Evolutionary conservation across 1,284 basidiomycete genomes (phyloP).

Genomic region (Sporisorium scitamineum): DNA sequence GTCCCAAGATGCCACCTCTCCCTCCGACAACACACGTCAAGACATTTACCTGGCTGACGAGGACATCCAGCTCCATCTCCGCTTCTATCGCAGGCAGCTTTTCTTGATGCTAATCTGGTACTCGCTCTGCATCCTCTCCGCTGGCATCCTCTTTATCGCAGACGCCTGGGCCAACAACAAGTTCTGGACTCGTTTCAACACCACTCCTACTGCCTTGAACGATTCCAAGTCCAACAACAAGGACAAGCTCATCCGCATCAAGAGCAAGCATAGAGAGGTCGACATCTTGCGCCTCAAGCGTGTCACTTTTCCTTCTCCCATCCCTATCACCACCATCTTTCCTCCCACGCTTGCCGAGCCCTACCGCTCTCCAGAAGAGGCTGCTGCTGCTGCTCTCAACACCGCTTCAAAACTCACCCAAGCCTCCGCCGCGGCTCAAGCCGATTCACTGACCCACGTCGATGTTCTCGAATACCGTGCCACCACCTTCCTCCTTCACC

Average conservation of each 20-base stretch:
- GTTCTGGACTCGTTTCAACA: slow-evolving; percentile 48
- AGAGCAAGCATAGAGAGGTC: slow-evolving; percentile 47
- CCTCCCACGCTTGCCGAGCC: slow-evolving; percentile 25
- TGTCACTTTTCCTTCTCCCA: slow-evolving; percentile 20
- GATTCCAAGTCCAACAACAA: slow-evolving; percentile 3
- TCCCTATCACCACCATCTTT: slow-evolving; percentile 21
- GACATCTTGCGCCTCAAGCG: slow-evolving; percentile 46
- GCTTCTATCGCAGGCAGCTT: slow-evolving; percentile 37
- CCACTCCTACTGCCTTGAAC: slow-evolving; percentile 11
- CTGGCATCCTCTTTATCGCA: slow-evolving; percentile 42
- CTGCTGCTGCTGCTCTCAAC: slow-evolving; percentile 15
- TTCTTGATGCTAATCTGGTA: slow-evolving; percentile 41
- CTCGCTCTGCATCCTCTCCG: slow-evolving; percentile 38
- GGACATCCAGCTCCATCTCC: slow-evolving; percentile 47
- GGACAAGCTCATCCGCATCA: slow-evolving; percentile 39
- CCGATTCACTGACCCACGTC: slow-evolving; percentile 11
- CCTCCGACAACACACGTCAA: slow-evolving; percentile 15
- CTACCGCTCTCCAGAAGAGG: slow-evolving; percentile 21
- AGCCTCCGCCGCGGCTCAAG: background rate
- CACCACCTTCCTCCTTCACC: slow-evolving; percentile 43
- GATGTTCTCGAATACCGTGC: slow-evolving; percentile 44
- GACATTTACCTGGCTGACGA: slow-evolving; percentile 50
- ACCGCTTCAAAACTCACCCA: background rate
- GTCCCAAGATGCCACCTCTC: background rate
- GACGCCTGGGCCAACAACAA: slow-evolving; percentile 49